Conservation (phyloP, 345 rosid species). For the Salix suchowensis region DNA sequence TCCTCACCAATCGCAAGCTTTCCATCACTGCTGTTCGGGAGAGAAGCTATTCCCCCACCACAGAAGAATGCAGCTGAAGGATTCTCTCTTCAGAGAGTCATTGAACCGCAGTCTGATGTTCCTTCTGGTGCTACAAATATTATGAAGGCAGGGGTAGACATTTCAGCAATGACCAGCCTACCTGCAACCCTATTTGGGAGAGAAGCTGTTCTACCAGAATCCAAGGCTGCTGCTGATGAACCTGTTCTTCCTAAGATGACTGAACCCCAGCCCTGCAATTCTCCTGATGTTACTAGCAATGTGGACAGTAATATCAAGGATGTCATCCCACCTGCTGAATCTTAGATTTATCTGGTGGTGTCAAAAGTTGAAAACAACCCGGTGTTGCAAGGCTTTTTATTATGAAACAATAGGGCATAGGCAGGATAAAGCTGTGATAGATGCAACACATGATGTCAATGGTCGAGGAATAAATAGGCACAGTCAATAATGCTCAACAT, state of each 20-base stretch:
- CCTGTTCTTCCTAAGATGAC: slow-evolving; percentile 9
- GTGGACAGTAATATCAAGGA: slow-evolving; percentile 22
- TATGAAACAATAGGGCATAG: not conserved
- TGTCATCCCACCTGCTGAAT: slow-evolving; percentile 19
- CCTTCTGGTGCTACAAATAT: slow-evolving; percentile 6
- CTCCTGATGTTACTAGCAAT: slow-evolving; percentile 11
- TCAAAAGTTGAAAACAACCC: not conserved
- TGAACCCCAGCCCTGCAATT: slow-evolving; percentile 11
- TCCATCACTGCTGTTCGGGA: slow-evolving; percentile 21
- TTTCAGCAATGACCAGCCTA: not conserved
- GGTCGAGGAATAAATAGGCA: slow-evolving; percentile 9
- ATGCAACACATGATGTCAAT: not conserved
- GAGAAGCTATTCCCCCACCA: slow-evolving; percentile 20
- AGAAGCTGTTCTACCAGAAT: slow-evolving; percentile 1
- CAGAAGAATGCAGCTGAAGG: slow-evolving; percentile 18
- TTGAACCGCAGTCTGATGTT: slow-evolving; percentile 11
- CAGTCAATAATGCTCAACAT: not conserved
- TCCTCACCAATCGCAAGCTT: slow-evolving; percentile 18
- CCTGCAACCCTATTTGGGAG: not conserved
- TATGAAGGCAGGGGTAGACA: slow-evolving; percentile 1
- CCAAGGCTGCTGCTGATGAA: slow-evolving; percentile 8
- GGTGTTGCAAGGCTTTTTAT: not conserved
- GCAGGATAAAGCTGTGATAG: not conserved
- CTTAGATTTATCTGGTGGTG: slow-evolving; percentile 15
- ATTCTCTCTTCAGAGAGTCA: slow-evolving; percentile 19